Evolutionary conservation across 768 basidiomycete species (phyloP), one percentile per base, ranked within the genome.

Genomic region (Russula virescens): DNA sequence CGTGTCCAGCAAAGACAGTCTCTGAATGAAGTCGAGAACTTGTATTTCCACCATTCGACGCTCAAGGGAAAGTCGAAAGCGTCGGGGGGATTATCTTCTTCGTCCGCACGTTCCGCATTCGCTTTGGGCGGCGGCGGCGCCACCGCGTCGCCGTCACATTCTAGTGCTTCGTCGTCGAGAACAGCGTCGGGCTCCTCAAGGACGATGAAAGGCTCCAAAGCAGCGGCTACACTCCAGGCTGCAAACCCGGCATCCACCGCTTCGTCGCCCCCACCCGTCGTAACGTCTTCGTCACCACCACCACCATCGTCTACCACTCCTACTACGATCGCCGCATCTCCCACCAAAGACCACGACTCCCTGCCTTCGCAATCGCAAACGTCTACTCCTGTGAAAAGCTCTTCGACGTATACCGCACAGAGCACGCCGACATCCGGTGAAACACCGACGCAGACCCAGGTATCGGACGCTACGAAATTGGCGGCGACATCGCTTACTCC

Each of bases 1-100:
- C 46, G n/a, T 60, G 58, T 40, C 52, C 69, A 88, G 87, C 86
- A 88, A 83, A 83, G 84, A 59, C 88, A 89, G 72, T 88, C 80
- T 60, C 73, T 89, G 47, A 88, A 88, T 68, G 88, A 89, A 73
- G 88, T 89, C 16, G 88, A 89, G 71, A 89, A 89, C 67, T 77
- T 89, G 26, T 89, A 89, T 74, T 89, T 89, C 68, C 86, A 83
- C 57, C 84, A 86, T 68, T 86, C 87, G 0, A 81, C 85, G 55
- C 73, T 77, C 28, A 78, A 57, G 47, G 64, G 62, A 43, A 57
- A 60, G 42, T 59, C 62, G 13, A 62, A 58, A 28, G 58, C 65
- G 25, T 21, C 35, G 3, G 78, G 60, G 74, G 78, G 60, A 74
- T 61, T 63, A 9, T 72, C 69, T 6, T 73, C 69, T 38, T 65